phyloP scores from a whole-genome alignment of 441 rosid genomes.

The Erodium trifolium region DNA sequence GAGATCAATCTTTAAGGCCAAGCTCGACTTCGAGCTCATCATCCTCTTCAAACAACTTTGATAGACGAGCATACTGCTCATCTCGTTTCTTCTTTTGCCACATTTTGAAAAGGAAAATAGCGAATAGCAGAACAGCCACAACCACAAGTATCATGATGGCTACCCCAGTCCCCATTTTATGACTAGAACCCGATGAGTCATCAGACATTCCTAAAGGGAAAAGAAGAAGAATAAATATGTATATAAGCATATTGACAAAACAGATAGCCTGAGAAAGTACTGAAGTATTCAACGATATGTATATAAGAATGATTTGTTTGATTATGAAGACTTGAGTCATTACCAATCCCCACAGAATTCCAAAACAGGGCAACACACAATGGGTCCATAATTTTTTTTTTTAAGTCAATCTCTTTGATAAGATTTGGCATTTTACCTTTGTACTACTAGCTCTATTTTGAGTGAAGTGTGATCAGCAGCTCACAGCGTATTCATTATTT shows the following conservation, averaged over 20 bases:
- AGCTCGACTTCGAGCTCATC: not conserved
- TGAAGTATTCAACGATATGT: too few relatives aligned
- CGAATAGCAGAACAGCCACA: not conserved
- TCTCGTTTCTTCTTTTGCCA: not conserved
- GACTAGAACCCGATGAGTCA: not conserved
- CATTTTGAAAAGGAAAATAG: not conserved
- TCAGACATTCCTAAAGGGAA: not conserved
- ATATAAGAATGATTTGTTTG: not conserved
- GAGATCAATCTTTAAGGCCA: not conserved
- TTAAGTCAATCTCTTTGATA: not conserved
- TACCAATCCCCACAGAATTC: not conserved
- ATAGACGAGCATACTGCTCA: not conserved
- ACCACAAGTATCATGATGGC: not conserved
- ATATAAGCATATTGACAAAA: not conserved
- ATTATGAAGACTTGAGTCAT: not conserved
- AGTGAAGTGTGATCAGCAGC: not conserved
- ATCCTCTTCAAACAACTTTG: not conserved
- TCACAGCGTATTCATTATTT: not conserved
- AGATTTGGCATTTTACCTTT: not conserved
- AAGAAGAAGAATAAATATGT: not conserved
- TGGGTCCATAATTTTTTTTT: too few relatives aligned
- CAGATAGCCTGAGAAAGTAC: not conserved
- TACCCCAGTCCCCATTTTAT: not conserved
- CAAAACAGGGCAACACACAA: not conserved
- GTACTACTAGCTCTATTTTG: not conserved